Percentiles rank a stretch among this genome's conserved stretches.
phyloP scores from a whole-genome alignment of 1,284 basidiomycete species.

The Singerocomus rubriflavus region DNA sequence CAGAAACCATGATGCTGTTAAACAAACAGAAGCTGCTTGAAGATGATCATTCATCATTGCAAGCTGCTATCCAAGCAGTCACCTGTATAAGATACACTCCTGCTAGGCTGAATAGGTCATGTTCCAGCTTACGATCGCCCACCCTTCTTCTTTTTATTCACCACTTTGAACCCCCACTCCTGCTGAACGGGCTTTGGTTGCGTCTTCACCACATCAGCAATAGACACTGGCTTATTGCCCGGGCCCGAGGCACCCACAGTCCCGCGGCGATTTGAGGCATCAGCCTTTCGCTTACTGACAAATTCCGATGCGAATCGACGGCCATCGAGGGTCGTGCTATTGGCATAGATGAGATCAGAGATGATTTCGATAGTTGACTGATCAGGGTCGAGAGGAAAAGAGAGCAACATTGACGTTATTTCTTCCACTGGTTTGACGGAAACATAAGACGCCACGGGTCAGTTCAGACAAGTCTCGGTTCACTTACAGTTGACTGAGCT shows the following conservation, averaged over 20 bases:
- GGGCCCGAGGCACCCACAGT: slow-evolving; percentile 36
- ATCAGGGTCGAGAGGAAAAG: slow-evolving; percentile 88
- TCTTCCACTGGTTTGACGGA: slow-evolving; percentile 70
- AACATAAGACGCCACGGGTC: slow-evolving; percentile 15
- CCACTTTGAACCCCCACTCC: slow-evolving; percentile 88
- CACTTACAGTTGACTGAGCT: slow-evolving; percentile 73
- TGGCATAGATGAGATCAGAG: slow-evolving; percentile 89
- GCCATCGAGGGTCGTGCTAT: slow-evolving; percentile 92
- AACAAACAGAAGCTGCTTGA: neutral
- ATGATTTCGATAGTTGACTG: slow-evolving; percentile 83
- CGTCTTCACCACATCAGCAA: slow-evolving; percentile 86
- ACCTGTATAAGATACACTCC: slow-evolving; percentile 17
- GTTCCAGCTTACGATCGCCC: slow-evolving; percentile 37
- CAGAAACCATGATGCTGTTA: too few relatives aligned
- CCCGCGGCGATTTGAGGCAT: slow-evolving; percentile 56
- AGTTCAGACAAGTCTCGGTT: slow-evolving; percentile 2
- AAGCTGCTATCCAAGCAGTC: slow-evolving; percentile 27
- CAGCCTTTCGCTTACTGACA: slow-evolving; percentile 79
- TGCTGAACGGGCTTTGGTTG: slow-evolving; percentile 74
- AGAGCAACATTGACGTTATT: slow-evolving; percentile 86
- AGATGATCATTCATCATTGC: neutral
- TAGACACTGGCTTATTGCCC: slow-evolving; percentile 58
- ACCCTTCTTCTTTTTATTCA: slow-evolving; percentile 93
- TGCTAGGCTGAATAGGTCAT: neutral
- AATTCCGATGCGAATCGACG: slow-evolving; percentile 93